phyloP scores from a whole-genome alignment of 345 rosid genomes.

The Citrus australasica region DNA sequence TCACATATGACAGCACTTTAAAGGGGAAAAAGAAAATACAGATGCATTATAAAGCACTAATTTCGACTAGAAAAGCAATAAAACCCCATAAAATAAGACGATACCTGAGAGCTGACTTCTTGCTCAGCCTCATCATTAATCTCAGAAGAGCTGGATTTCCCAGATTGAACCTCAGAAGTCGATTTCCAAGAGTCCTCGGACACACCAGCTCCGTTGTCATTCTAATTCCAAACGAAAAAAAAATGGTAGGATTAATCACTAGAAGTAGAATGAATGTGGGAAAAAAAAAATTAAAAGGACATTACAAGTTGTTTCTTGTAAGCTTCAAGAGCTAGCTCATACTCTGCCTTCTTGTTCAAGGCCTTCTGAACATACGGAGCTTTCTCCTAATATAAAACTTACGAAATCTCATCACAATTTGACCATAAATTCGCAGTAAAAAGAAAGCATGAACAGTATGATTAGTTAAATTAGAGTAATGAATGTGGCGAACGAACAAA shows the following conservation, averaged over 20 bases:
- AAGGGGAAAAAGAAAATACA: background rate
- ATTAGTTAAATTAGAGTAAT: background rate
- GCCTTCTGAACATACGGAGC: conserved; percentile 31
- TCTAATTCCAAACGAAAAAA: conserved; percentile 2
- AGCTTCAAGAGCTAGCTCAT: conserved; percentile 28
- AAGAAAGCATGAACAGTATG: background rate
- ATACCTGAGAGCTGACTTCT: conserved; percentile 38
- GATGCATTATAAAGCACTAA: background rate
- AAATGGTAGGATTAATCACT: background rate
- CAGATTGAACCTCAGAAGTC: conserved; percentile 22
- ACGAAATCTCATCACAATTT: background rate
- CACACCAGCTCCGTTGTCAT: background rate
- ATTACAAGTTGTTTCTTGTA: conserved; percentile 25
- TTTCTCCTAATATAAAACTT: conserved; percentile 23
- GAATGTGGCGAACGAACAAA: background rate
- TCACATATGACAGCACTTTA: background rate
- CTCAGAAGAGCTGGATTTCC: conserved; percentile 26
- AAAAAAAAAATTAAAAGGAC: background rate
- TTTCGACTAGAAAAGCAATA: background rate
- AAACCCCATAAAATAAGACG: background rate
- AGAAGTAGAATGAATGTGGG: background rate
- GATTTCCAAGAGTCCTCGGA: conserved; percentile 20
- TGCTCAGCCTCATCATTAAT: conserved; percentile 24
- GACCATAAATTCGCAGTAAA: background rate
- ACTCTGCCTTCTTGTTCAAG: conserved; percentile 32